phyloP scores from a whole-genome alignment of 2,329 filamentous ascomycete species.

The Juglanconis juglandina region DNA sequence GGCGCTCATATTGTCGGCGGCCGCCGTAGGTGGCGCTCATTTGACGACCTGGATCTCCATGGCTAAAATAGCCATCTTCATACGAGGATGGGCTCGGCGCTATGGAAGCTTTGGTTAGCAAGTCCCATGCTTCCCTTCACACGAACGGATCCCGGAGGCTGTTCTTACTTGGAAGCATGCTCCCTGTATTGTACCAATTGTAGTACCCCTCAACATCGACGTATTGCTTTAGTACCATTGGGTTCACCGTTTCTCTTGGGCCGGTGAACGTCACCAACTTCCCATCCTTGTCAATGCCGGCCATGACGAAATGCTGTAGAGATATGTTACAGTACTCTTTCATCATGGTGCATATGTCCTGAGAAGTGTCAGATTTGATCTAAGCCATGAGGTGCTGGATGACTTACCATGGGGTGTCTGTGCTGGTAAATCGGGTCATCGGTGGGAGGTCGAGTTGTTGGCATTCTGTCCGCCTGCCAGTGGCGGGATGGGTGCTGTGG shows the following conservation, averaged over 20 bases:
- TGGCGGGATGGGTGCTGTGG: constrained; percentile 12
- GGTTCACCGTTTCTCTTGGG: constrained; percentile 28
- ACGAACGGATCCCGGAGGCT: constrained; percentile 10
- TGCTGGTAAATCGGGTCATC: constrained; percentile 15
- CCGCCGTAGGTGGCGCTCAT: constrained; percentile 21
- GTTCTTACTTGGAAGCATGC: constrained; percentile 18
- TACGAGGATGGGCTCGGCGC: constrained; percentile 18
- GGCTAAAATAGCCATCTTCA: constrained; percentile 21
- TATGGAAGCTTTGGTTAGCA: background rate
- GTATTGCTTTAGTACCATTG: constrained; percentile 25
- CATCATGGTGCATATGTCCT: constrained; percentile 51
- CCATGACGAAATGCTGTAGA: constrained; percentile 50
- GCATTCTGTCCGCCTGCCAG: constrained; percentile 15
- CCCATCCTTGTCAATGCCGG: constrained; percentile 47
- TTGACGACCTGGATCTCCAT: constrained; percentile 20
- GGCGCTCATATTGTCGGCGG: constrained; percentile 27
- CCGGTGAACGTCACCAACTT: constrained; percentile 43
- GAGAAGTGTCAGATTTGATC: background rate
- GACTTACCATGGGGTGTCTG: constrained; percentile 17
- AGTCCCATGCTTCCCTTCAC: background rate
- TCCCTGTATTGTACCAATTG: constrained; percentile 15
- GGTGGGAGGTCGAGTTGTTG: constrained; percentile 7
- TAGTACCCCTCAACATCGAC: constrained; percentile 16
- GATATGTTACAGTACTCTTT: constrained; percentile 51
- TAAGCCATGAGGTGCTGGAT: background rate